These are phyloP conservation scores for Pseudogymnoascus sp. DNA, from an alignment of 2,329 filamentous ascomycete species.

Conservation along the genomic window DNA sequence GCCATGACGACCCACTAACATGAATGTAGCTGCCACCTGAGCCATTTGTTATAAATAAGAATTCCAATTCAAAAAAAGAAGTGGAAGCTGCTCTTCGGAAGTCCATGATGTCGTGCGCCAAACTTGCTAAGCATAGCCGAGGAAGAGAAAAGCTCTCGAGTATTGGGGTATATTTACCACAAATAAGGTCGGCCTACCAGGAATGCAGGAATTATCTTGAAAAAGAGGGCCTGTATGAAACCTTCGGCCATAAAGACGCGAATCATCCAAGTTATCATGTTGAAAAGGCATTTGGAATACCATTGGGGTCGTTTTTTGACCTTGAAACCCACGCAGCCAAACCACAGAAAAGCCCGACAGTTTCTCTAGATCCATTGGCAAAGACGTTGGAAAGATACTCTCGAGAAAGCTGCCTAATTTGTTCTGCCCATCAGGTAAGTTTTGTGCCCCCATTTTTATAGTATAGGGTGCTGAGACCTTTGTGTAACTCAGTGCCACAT, in stretches of 20 bases:
- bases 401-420: background rate
- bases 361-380: background rate
- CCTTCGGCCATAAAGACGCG: background rate
- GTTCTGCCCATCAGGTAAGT: slow-evolving; percentile 3
- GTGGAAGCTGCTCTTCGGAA: background rate
- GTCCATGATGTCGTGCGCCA: background rate
- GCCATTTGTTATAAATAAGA: background rate
- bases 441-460: background rate
- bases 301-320: background rate
- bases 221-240: background rate
- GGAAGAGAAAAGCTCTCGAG: background rate
- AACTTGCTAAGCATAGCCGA: background rate
- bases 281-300: background rate
- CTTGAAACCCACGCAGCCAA: background rate
- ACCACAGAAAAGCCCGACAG: background rate
- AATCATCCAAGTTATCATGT: background rate
- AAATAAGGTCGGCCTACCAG: background rate
- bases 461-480: background rate
- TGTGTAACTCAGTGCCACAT: background rate
- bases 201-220: background rate
- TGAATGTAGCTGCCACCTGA: background rate
- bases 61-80: background rate
- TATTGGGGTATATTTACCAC: background rate
- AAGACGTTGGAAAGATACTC: background rate
- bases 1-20: background rate